These are phyloP conservation scores for Quercus suber DNA, from an alignment of 306 rosid species.

Conservation along the genomic window DNA sequence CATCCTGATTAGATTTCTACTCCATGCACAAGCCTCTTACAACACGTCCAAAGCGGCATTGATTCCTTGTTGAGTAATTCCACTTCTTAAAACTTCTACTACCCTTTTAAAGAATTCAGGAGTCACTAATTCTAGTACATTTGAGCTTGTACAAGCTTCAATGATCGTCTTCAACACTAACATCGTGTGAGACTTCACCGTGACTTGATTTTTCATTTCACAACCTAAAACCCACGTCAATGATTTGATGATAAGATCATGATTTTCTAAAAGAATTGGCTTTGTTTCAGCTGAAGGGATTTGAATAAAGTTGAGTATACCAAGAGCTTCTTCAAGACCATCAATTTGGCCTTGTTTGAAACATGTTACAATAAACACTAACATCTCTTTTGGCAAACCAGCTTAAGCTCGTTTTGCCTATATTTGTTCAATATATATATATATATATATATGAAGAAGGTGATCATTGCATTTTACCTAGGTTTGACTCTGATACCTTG, in stretches of 20 bases:
- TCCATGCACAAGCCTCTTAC: slow-evolving; percentile 25
- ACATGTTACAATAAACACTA: too few species aligned
- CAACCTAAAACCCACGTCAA: slow-evolving; percentile 41
- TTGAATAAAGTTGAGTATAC: too few species aligned
- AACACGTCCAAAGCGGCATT: slow-evolving; percentile 45
- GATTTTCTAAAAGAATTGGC: slow-evolving; percentile 22
- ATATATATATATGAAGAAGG: too few species aligned
- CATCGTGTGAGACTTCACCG: slow-evolving; percentile 35
- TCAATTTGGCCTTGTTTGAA: too few species aligned
- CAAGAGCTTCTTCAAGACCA: too few species aligned
- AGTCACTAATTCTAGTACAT: slow-evolving; percentile 24
- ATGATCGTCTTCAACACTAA: slow-evolving; percentile 37
- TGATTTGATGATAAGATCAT: slow-evolving; percentile 27
- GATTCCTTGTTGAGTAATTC: slow-evolving; percentile 38
- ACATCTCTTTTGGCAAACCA: too few species aligned
- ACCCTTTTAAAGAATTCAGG: slow-evolving; percentile 38
- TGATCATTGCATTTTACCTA: background rate
- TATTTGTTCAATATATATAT: too few species aligned
- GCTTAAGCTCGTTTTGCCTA: too few species aligned
- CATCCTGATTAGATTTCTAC: slow-evolving; percentile 41
- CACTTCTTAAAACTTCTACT: slow-evolving; percentile 22
- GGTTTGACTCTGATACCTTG: background rate
- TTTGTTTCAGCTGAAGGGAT: too few species aligned
- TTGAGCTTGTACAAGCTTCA: slow-evolving; percentile 13
- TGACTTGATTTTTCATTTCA: slow-evolving; percentile 12